These are phyloP conservation scores for Plasmodium gonderi DNA, from an alignment of 169 alveolate species.

Conservation along the genomic window DNA sequence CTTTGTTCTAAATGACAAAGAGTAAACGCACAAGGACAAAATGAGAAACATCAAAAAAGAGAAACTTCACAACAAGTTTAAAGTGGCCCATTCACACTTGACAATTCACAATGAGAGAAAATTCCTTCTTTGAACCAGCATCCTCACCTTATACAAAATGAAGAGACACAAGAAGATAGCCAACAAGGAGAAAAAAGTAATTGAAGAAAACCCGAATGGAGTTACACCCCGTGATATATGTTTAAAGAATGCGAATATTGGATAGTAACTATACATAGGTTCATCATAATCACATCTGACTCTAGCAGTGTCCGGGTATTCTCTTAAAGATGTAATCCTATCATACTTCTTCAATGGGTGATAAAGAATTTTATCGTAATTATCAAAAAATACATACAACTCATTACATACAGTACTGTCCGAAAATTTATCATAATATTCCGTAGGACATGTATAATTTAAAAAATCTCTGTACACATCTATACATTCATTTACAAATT, in stretches of 20 bases:
- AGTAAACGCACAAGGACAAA: no score
- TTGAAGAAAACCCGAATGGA: neutral
- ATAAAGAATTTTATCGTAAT: neutral
- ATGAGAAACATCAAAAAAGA: no score
- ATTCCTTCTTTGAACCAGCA: neutral
- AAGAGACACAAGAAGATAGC: neutral
- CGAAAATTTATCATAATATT: neutral
- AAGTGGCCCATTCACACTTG: neutral
- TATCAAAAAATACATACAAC: neutral
- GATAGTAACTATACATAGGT: neutral
- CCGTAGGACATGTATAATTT: neutral
- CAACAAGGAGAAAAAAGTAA: neutral
- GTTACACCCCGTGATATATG: neutral
- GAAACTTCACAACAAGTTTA: no score
- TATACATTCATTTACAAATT: constrained; percentile 8
- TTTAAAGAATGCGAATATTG: neutral
- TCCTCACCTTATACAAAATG: neutral
- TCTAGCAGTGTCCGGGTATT: neutral
- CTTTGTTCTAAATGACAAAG: no score
- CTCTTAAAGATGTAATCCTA: neutral
- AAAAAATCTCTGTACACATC: neutral
- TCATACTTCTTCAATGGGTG: neutral
- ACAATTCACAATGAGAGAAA: neutral
- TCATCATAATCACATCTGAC: neutral
- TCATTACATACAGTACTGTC: constrained; percentile 9